These are phyloP conservation scores for Astragalus membranaceus DNA, from an alignment of 306 rosid species.

Conservation along the genomic window DNA sequence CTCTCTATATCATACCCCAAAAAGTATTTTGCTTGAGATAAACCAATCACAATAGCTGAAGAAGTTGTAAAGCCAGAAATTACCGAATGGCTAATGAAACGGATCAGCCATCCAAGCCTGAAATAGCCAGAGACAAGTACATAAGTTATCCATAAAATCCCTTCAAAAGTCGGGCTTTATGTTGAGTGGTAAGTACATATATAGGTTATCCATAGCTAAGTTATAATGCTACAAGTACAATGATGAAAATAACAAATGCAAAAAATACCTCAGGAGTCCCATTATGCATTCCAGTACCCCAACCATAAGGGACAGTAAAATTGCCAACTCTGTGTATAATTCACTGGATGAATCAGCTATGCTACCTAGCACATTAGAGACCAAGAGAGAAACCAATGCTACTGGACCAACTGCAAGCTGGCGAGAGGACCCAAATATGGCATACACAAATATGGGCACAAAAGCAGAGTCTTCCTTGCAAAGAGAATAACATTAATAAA, in stretches of 20 bases:
- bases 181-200: not conserved
- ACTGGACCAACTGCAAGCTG: slow-evolving; percentile 99
- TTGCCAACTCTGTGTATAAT: slow-evolving; percentile 80
- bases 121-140: slow-evolving; percentile 24
- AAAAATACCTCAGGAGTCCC: slow-evolving; percentile 87
- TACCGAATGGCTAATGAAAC: slow-evolving; percentile 97
- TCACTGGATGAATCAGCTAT: slow-evolving; percentile 72
- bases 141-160: slow-evolving; percentile 3
- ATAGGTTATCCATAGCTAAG: not conserved
- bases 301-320: slow-evolving; percentile 89
- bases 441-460: slow-evolving; percentile 86
- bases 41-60: slow-evolving; percentile 92
- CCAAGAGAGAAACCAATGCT: slow-evolving; percentile 96
- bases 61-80: slow-evolving; percentile 97
- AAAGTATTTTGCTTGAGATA: slow-evolving; percentile 89
- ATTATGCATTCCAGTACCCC: slow-evolving; percentile 84
- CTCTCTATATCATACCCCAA: slow-evolving; percentile 66
- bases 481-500: slow-evolving; percentile 22
- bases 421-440: slow-evolving; percentile 93
- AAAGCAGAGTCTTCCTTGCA: slow-evolving; percentile 65
- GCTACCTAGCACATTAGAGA: slow-evolving; percentile 61
- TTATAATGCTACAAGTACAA: slow-evolving; percentile 8
- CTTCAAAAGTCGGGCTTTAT: slow-evolving; percentile 7
- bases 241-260: slow-evolving; percentile 6
- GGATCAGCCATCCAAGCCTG: slow-evolving; percentile 99